Conservation (phyloP, 1,139 yeast species). For the Yamadazyma jaroonii region DNA sequence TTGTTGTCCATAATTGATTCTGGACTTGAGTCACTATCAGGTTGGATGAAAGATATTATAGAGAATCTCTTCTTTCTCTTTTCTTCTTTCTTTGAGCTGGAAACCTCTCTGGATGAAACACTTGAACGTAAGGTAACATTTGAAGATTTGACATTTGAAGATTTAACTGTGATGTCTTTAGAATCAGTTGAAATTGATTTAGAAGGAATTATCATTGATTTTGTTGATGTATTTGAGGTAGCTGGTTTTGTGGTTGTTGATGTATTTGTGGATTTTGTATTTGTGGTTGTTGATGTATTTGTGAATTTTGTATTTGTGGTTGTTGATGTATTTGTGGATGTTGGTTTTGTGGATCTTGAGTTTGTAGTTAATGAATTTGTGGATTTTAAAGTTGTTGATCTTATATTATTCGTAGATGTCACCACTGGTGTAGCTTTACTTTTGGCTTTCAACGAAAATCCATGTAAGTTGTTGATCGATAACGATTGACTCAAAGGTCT, state of each 20-base stretch:
- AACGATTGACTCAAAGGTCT: constrained; percentile 16
- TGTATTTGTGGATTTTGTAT: constrained; percentile 1
- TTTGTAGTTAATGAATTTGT: not conserved
- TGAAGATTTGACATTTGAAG: no score
- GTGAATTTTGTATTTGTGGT: not conserved
- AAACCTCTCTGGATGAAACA: not conserved
- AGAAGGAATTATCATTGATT: not conserved
- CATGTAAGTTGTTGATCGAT: constrained; percentile 13
- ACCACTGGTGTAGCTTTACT: no score
- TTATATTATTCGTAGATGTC: no score
- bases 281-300: not conserved
- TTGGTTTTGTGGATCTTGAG: constrained; percentile 1
- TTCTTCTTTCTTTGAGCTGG: constrained; percentile 3
- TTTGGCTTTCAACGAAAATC: not conserved
- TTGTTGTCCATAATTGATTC: constrained; percentile 1
- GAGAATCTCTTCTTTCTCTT: constrained; percentile 7
- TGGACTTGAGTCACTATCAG: constrained; percentile 2
- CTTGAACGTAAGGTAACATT: not conserved
- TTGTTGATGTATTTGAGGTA: not conserved
- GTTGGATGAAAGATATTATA: constrained; percentile 5
- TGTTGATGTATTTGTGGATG: not conserved
- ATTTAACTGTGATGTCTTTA: not conserved
- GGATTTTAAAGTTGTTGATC: no score
- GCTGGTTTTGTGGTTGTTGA: not conserved
- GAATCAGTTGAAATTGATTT: not conserved